Evolutionary conservation across 202 grass and related monocot species (phyloP), one percentile per base, ranked within the genome.

Genomic region (Schoenoplectus triqueter): DNA sequence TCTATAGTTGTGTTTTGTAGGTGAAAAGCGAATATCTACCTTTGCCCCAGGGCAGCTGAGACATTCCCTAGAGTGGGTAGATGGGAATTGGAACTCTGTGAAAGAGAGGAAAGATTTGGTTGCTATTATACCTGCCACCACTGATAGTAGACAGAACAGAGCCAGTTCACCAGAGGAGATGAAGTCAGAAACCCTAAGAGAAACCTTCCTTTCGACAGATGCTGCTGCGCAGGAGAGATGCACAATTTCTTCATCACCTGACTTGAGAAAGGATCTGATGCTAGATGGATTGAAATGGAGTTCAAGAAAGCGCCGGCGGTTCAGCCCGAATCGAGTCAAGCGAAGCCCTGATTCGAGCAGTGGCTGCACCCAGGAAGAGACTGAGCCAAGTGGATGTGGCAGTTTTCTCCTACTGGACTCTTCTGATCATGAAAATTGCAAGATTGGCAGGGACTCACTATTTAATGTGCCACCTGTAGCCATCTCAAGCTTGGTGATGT

Each of bases 401-500:
- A 85, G 83, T 61, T 92, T 89, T 80, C 70, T 59, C 1, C 71
- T 92, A 14, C 91, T 85, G 17, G 89, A 91, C 71, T 80, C 87
- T 17, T 83, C 89, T 22, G 91, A 93, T 4, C 85, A 92, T 31
- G 91, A 95, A 65, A 69, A 85, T 80, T 98, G 90, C 87, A 95
- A 95, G 87, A 89, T 69, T 64, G 91, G 72, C 7, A 77, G 90
- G n/a, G 88, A 95, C 9, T 84, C 87, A 17, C 57, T 84, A 66
- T 98, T 91, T 68, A 87, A 84, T 51, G 64, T 73, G 0, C 67
- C 86, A 14, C 42, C 79, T 42, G 64, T 87, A 40, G 10, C 87
- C 19, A 84, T 89, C 67, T 92, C 92, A 61, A 98, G 86, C 85
- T 76, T 98, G 84, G 88, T 98, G 80, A 92, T 98, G 88, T 95